Conservation (phyloP, 106 monocot genomes). For the Posidonia australis region DNA sequence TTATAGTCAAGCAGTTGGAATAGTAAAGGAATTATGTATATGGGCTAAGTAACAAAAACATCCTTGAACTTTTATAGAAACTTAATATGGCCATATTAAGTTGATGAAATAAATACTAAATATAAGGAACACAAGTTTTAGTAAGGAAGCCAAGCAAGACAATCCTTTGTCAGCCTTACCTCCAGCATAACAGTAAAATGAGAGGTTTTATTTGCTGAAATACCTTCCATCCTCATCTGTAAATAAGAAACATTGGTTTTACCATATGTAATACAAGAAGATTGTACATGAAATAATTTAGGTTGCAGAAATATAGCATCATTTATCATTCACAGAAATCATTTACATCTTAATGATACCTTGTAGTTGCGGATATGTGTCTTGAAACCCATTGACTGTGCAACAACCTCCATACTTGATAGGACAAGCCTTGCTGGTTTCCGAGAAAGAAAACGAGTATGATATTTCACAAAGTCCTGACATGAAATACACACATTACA, state of each 20-base stretch:
- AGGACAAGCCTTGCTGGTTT: conserved; percentile 76
- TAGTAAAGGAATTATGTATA: neutral
- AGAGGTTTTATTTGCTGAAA: conserved; percentile 46
- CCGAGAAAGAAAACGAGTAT: conserved; percentile 65
- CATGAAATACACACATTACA: too few relatives aligned
- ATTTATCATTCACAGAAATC: neutral
- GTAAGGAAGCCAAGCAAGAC: neutral
- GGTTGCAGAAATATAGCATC: too few relatives aligned
- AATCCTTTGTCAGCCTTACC: conserved; percentile 30
- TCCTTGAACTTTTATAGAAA: too few relatives aligned
- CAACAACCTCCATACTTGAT: conserved; percentile 88
- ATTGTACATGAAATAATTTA: neutral
- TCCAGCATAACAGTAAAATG: conserved; percentile 74
- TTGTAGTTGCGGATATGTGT: conserved; percentile 94
- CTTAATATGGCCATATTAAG: neutral
- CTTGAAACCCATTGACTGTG: conserved; percentile 98
- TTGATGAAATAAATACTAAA: too few relatives aligned
- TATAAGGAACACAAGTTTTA: neutral
- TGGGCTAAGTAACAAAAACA: too few relatives aligned
- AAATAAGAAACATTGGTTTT: neutral
- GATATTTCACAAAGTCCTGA: conserved; percentile 54
- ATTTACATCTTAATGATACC: conserved; percentile 25
- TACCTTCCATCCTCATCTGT: conserved; percentile 92
- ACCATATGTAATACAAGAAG: neutral
- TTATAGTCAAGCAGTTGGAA: neutral